Base-by-base conservation (phyloP, 2,329 filamentous ascomycete genomes). In the Exophiala alcalophila region DNA sequence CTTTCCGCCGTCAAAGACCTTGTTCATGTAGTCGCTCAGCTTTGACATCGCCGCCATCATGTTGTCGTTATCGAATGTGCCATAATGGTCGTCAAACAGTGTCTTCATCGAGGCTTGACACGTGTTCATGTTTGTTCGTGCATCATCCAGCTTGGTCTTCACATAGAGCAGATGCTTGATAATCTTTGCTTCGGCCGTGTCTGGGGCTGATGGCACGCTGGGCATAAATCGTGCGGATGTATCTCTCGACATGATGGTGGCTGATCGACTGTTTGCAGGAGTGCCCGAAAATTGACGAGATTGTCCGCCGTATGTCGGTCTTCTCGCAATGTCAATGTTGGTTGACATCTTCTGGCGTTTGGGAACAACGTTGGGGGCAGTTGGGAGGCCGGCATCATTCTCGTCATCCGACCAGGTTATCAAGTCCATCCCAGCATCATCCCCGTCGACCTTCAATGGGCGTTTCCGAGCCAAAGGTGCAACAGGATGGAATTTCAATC, bases 91-190 rank as follows among this genome's bases (percentile, higher is more conserved):
- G 32, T 52, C 50, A 16, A 49, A 52, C 21, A 49, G 31, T 11
- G 27, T 24, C 36, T 39, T 52, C 50, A 52, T 52, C 3, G 43
- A 30, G 24, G 16, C 34, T 20, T 52, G 50, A 28, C 50, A 49
- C n/a, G 16, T 39, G 23, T 47, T 45, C 21, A 50, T 47, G 18
- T 18, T 38, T 15, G 26, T 43, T 19, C 30, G 29, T 5, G 43
- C 36, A 21, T 47, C 35, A 21, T 44, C 33, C 7, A 53, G 31
- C 18, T 40, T 46, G n/a, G 24, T 21, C 27, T 53, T 53, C 32
- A 53, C 46, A 7, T 41, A 14, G 4, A 30, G 32, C 6, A 53
- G 16, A 25, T 46, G 39, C 33, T 42, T 42, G 16, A 27, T 31
- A 26, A 49, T 42, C 12, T 38, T 29, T 2, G 29, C 26, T 29